Evolutionary conservation across 495 filamentous ascomycete species (phyloP).

Genomic region (Penicillium maclennaniae): DNA sequence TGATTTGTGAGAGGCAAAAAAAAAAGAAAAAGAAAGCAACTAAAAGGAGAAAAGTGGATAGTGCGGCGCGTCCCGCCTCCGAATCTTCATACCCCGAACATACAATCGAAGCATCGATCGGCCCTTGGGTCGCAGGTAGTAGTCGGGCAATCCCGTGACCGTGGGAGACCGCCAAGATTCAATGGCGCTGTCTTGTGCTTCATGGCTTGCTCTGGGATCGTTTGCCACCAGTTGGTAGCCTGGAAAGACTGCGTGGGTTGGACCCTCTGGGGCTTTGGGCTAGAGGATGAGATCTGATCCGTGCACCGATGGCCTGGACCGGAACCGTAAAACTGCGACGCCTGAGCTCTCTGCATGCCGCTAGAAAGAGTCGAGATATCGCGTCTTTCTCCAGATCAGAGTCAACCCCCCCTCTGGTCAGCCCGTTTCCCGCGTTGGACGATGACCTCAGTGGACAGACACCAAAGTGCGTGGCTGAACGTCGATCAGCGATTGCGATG

Average conservation of each 20-base stretch:
- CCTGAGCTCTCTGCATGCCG: background rate
- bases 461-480: conserved; percentile 5
- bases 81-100: background rate
- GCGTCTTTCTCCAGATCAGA: background rate
- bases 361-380: background rate
- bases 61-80: background rate
- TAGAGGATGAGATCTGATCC: conserved; percentile 12
- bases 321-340: no score
- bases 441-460: conserved; percentile 6
- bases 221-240: conserved; percentile 1
- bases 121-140: background rate
- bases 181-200: conserved; percentile 5
- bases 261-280: background rate
- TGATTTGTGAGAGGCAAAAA: background rate
- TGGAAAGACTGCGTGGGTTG: background rate
- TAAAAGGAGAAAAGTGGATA: background rate
- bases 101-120: background rate
- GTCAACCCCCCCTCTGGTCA: no score
- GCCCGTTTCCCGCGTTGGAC: background rate
- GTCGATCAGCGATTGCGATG: conserved; percentile 5
- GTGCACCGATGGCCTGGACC: conserved; percentile 10
- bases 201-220: background rate
- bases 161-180: conserved; percentile 23
- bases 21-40: background rate
- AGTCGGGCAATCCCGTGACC: conserved; percentile 6